phyloP scores from a whole-genome alignment of 345 rosid genomes.

The Noccaea bulbosa region DNA sequence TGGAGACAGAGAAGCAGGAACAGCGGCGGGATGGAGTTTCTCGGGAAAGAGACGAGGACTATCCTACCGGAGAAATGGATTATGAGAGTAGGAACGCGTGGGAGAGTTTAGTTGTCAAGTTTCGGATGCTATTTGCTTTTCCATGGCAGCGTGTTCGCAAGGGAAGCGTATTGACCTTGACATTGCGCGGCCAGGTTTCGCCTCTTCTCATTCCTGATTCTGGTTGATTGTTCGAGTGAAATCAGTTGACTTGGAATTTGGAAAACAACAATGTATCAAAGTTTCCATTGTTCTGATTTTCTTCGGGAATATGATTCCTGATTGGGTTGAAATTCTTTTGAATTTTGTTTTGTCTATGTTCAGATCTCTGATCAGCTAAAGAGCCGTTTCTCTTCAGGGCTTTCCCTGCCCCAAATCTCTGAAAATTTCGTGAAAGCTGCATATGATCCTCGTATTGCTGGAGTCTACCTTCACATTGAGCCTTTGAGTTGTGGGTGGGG shows the following conservation, averaged over 20 bases:
- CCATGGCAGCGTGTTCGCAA: constrained; percentile 93
- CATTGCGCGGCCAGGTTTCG: constrained; percentile 92
- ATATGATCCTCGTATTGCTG: constrained; percentile 90
- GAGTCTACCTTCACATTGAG: constrained; percentile 87
- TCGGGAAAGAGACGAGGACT: constrained; percentile 49
- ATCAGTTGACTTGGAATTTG: not conserved
- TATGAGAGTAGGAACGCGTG: constrained; percentile 54
- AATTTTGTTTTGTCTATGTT: constrained; percentile 35
- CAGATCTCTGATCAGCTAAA: constrained; percentile 96
- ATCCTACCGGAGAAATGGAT: constrained; percentile 77
- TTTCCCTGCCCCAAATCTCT: constrained; percentile 83
- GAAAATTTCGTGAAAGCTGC: constrained; percentile 91
- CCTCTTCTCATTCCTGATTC: constrained; percentile 13
- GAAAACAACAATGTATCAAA: not conserved
- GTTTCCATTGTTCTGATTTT: constrained; percentile 8
- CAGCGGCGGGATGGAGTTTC: constrained; percentile 25
- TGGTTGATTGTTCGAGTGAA: not conserved
- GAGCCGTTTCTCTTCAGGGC: constrained; percentile 86
- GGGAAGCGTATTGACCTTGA: constrained; percentile 82
- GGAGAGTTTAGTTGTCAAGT: constrained; percentile 68
- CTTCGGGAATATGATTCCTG: not conserved
- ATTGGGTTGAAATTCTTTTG: not conserved
- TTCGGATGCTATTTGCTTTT: constrained; percentile 74
- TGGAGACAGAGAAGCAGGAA: constrained; percentile 40
- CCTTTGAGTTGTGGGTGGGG: constrained; percentile 92